A percentile compares a stretch with the other conserved stretches of the same genome.
Evolutionary conservation across 345 rosid genomes (phyloP).

Genomic region (Garcia nutans): DNA sequence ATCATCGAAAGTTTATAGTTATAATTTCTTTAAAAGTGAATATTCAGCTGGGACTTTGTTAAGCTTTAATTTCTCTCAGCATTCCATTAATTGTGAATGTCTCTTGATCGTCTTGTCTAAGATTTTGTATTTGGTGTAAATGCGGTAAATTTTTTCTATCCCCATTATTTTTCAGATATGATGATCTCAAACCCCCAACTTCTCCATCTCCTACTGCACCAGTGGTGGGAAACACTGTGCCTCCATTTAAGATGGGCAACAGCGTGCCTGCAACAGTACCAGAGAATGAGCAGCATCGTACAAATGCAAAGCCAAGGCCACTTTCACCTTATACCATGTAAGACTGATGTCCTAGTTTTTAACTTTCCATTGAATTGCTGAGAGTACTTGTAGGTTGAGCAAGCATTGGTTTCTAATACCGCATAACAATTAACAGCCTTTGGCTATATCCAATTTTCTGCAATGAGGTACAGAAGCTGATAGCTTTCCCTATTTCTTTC

Average conservation of each 20-base stretch:
- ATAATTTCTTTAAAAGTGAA: too few species aligned
- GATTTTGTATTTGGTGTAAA: conserved; percentile 25
- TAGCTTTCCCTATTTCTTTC: not conserved
- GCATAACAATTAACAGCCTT: not conserved
- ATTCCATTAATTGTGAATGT: not conserved
- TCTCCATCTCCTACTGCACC: conserved; percentile 44
- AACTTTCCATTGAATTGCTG: not conserved
- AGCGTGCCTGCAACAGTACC: conserved; percentile 26
- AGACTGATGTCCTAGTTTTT: conserved; percentile 21
- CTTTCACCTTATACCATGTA: conserved; percentile 69
- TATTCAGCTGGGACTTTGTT: not conserved
- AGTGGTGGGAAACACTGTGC: conserved; percentile 24
- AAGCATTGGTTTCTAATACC: not conserved
- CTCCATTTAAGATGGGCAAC: conserved; percentile 32
- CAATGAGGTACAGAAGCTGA: not conserved
- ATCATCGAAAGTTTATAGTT: too few species aligned
- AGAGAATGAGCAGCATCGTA: conserved; percentile 14
- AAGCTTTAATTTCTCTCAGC: too few species aligned
- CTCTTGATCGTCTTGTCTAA: not conserved
- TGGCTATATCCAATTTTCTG: not conserved
- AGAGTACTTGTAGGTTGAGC: too few species aligned
- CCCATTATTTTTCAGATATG: conserved; percentile 36
- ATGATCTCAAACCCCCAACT: conserved; percentile 41
- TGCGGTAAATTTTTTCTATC: conserved; percentile 1
- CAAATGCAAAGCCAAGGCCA: conserved; percentile 38